Percentiles rank a stretch among this genome's conserved stretches.
phyloP scores from a whole-genome alignment of 495 filamentous ascomycete species.

The Aspergillus heteromorphus region DNA sequence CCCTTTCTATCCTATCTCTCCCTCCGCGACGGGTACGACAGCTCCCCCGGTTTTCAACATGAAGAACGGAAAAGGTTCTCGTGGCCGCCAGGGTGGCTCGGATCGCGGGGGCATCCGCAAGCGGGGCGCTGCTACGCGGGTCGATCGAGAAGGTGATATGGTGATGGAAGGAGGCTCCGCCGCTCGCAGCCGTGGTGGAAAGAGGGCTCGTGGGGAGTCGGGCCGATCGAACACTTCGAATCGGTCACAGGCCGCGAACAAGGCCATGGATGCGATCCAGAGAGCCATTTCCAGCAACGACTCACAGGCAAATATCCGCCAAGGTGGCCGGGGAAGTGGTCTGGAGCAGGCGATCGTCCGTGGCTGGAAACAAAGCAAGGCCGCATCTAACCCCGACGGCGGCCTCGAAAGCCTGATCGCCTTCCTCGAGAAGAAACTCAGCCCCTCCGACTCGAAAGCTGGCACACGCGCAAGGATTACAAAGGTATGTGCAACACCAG shows the following conservation, averaged over 20 bases:
- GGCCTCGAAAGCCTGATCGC: slow-evolving; percentile 63
- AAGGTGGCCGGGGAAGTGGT: slow-evolving; percentile 16
- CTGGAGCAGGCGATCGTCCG: slow-evolving; percentile 49
- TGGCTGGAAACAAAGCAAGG: slow-evolving; percentile 75
- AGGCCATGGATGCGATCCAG: slow-evolving; percentile 33
- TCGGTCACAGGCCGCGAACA: slow-evolving; percentile 24
- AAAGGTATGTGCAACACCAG: slow-evolving; percentile 71
- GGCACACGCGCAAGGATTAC: slow-evolving; percentile 59
- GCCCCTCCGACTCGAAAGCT: slow-evolving; percentile 42
- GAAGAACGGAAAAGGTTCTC: slow-evolving; percentile 31
- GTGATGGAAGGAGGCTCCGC: slow-evolving; percentile 59
- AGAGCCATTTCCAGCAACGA: slow-evolving; percentile 36
- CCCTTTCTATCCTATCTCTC: slow-evolving; percentile 6
- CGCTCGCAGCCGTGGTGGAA: slow-evolving; percentile 32
- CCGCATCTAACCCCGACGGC: slow-evolving; percentile 60
- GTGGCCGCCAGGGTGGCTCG: slow-evolving; percentile 24
- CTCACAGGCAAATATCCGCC: slow-evolving; percentile 38
- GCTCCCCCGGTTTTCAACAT: slow-evolving; percentile 14
- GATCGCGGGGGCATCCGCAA: slow-evolving; percentile 70
- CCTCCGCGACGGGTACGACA: background rate
- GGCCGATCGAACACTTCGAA: slow-evolving; percentile 20
- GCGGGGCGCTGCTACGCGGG: slow-evolving; percentile 44
- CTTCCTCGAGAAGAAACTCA: slow-evolving; percentile 80
- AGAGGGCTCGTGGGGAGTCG: slow-evolving; percentile 33
- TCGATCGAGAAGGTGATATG: slow-evolving; percentile 78